Evolutionary conservation across 2,329 filamentous ascomycete species (phyloP).

Genomic region (Pseudopyricularia cyperi): DNA sequence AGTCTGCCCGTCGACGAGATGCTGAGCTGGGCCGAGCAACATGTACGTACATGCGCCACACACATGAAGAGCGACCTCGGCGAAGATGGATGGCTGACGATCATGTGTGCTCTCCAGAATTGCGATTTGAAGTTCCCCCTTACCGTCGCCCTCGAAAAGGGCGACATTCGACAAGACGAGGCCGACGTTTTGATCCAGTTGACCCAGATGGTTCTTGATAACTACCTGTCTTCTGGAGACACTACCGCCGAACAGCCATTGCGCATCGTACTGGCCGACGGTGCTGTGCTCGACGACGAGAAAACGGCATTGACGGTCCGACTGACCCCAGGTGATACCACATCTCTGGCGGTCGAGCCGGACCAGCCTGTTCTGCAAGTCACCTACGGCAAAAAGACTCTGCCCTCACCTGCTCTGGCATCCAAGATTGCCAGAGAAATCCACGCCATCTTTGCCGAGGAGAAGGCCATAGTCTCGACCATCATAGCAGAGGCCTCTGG

Average conservation of each 20-base stretch:
- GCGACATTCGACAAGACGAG: conserved; percentile 51
- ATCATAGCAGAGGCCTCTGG: conserved; percentile 40
- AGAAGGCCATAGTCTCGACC: conserved; percentile 74
- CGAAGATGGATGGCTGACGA: not conserved
- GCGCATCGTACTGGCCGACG: conserved; percentile 44
- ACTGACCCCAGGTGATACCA: conserved; percentile 50
- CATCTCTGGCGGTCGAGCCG: conserved; percentile 51
- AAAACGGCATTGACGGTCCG: conserved; percentile 56
- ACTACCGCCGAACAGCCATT: conserved; percentile 55
- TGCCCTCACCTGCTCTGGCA: conserved; percentile 55
- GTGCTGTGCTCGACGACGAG: conserved; percentile 24
- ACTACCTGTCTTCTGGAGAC: conserved; percentile 66
- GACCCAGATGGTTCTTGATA: conserved; percentile 79
- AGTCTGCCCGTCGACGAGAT: conserved; percentile 72
- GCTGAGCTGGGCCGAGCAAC: conserved; percentile 83
- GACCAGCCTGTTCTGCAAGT: conserved; percentile 64
- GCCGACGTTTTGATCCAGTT: conserved; percentile 60
- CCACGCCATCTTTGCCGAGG: conserved; percentile 68
- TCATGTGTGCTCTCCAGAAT: conserved; percentile 40
- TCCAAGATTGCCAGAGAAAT: conserved; percentile 69
- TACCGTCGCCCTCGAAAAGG: conserved; percentile 63
- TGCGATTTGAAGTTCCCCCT: conserved; percentile 84
- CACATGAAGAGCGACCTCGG: not conserved
- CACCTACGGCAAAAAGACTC: conserved; percentile 57
- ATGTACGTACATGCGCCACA: conserved; percentile 37